Conservation (phyloP, 148 eudicot genomes). For the Diospyros lotus region DNA sequence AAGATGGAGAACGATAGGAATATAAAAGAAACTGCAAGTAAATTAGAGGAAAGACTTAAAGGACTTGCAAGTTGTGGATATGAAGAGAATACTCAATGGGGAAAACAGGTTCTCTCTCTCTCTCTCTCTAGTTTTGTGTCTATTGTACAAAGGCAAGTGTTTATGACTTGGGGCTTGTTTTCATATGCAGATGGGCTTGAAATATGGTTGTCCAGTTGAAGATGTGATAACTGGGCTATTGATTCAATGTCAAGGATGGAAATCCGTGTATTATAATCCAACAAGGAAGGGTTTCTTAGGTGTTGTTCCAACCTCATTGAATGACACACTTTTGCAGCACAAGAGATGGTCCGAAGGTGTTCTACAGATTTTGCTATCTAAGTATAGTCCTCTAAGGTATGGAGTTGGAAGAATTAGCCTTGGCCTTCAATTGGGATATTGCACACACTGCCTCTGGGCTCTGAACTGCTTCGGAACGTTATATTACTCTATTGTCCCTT, state of each 20-base stretch:
- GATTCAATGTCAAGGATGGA: slow-evolving; percentile 7
- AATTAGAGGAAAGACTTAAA: not conserved
- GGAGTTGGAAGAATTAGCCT: slow-evolving; percentile 20
- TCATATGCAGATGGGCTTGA: slow-evolving; percentile 10
- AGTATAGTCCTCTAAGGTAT: slow-evolving; percentile 17
- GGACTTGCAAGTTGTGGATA: slow-evolving; percentile 6
- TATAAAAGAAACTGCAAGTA: not conserved
- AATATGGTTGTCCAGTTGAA: slow-evolving; percentile 17
- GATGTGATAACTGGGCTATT: slow-evolving; percentile 7
- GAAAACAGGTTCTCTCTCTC: slow-evolving; percentile 8
- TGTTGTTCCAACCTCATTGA: slow-evolving; percentile 14
- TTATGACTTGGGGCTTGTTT: not conserved
- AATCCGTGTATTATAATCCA: slow-evolving; percentile 9
- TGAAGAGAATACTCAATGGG: slow-evolving; percentile 20
- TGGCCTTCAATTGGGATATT: slow-evolving; percentile 16
- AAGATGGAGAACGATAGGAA: not conserved
- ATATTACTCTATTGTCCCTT: slow-evolving; percentile 16
- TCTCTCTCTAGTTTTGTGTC: not conserved
- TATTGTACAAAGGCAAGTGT: not conserved
- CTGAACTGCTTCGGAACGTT: slow-evolving; percentile 20
- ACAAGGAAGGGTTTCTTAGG: not conserved
- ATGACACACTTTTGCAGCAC: slow-evolving; percentile 1
- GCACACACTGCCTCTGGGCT: slow-evolving; percentile 19
- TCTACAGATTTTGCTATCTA: slow-evolving; percentile 22
- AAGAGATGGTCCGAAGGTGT: slow-evolving; percentile 18